These are phyloP conservation scores for Fragilaria radians DNA, from an alignment of 108 stramenopile genomes.

Conservation along the genomic window DNA sequence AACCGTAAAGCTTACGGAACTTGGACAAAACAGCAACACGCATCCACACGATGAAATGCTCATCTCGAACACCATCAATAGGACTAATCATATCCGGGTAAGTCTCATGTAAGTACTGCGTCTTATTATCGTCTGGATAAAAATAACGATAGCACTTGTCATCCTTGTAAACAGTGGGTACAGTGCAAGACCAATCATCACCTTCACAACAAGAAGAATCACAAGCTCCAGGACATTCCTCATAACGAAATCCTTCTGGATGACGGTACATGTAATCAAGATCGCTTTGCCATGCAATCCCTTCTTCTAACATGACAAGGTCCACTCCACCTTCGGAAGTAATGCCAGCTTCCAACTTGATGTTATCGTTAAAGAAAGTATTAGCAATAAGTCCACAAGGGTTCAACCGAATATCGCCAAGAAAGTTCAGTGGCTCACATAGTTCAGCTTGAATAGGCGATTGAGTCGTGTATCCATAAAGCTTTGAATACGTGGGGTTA, in stretches of 20 bases:
- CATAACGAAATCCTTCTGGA: constrained; percentile 63
- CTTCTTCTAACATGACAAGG: constrained; percentile 71
- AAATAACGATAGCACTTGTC: constrained; percentile 72
- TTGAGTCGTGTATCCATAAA: constrained; percentile 16
- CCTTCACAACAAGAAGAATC: constrained; percentile 51
- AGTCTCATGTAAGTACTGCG: constrained; percentile 81
- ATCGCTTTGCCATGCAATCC: constrained; percentile 96
- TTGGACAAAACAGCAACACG: constrained; percentile 81
- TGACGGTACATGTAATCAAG: constrained; percentile 80
- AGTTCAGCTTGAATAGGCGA: constrained; percentile 10
- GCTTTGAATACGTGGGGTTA: constrained; percentile 15
- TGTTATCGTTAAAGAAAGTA: constrained; percentile 94
- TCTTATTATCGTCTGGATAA: constrained; percentile 83
- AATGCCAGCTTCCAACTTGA: constrained; percentile 38
- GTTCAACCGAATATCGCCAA: constrained; percentile 68
- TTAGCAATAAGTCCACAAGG: constrained; percentile 99
- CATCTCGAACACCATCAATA: constrained; percentile 89
- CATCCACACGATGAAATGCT: constrained; percentile 99
- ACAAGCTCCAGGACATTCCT: constrained; percentile 41
- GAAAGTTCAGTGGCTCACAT: constrained; percentile 53
- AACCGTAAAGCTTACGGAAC: constrained; percentile 98
- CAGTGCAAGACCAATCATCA: constrained; percentile 48
- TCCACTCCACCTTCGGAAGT: constrained; percentile 19
- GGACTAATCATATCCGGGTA: constrained; percentile 75
- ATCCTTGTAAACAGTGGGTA: constrained; percentile 43